Conservation (phyloP, 140 eudicot species). For the Cichorium intybus region DNA sequence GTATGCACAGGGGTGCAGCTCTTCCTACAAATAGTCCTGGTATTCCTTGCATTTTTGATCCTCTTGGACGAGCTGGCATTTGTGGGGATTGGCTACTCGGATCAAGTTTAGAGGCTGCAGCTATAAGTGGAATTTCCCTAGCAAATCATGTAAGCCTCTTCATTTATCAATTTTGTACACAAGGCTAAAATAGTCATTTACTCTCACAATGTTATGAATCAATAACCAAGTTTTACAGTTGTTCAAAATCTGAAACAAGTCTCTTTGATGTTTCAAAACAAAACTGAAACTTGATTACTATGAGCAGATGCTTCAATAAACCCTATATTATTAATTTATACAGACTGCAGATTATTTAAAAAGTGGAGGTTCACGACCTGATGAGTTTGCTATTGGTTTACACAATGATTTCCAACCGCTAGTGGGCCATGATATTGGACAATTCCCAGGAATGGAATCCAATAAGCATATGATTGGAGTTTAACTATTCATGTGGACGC, state of each 20-base stretch:
- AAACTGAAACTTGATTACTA: too few species aligned
- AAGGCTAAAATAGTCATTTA: neutral
- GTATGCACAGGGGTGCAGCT: constrained; percentile 84
- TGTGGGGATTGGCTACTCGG: constrained; percentile 99
- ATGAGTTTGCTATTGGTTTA: constrained; percentile 83
- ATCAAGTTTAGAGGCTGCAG: constrained; percentile 89
- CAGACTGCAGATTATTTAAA: constrained; percentile 80
- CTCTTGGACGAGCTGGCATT: constrained; percentile 94
- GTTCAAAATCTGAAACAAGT: too few species aligned
- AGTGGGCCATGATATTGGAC: constrained; percentile 82
- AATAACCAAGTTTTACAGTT: too few species aligned
- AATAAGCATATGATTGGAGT: constrained; percentile 31
- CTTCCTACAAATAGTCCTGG: constrained; percentile 92
- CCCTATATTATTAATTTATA: neutral
- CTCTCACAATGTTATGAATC: too few species aligned
- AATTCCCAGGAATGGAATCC: constrained; percentile 74
- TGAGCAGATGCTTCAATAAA: too few species aligned
- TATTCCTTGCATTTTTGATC: constrained; percentile 91
- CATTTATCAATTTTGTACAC: neutral
- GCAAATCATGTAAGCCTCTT: constrained; percentile 70
- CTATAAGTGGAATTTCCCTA: constrained; percentile 88
- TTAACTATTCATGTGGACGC: constrained; percentile 14
- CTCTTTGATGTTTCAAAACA: too few species aligned
- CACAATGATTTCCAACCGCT: constrained; percentile 66
- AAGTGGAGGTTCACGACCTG: constrained; percentile 70